Evolutionary conservation across 1,284 basidiomycete species (phyloP).

Genomic region (Ustilago nuda): DNA sequence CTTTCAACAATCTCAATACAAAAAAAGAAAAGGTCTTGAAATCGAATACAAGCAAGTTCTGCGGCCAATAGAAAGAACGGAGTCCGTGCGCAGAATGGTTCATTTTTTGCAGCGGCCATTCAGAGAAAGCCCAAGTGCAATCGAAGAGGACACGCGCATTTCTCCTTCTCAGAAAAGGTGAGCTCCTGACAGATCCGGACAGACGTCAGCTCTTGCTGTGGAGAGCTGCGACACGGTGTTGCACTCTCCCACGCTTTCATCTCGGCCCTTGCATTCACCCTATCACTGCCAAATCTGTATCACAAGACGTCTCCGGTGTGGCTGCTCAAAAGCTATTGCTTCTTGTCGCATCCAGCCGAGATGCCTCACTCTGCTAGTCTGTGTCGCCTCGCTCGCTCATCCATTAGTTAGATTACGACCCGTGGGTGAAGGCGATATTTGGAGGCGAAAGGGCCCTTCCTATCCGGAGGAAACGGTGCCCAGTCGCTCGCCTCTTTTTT

Average conservation of each 20-base stretch:
- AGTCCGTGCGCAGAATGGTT: constrained; percentile 23
- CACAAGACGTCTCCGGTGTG: neutral
- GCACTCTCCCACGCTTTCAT: neutral
- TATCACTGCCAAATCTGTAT: neutral
- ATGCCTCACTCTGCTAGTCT: neutral
- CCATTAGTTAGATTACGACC: neutral
- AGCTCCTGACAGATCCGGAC: constrained; percentile 18
- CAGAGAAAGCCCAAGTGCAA: constrained; percentile 1
- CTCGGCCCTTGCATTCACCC: neutral
- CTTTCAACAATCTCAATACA: neutral
- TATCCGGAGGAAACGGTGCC: no score
- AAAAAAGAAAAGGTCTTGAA: neutral
- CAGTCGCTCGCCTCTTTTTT: neutral
- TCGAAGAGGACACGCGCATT: neutral
- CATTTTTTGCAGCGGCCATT: neutral
- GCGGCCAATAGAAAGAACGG: neutral
- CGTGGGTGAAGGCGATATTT: constrained; percentile 11
- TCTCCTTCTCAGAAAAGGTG: neutral
- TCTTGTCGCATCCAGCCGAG: neutral
- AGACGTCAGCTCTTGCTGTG: constrained; percentile 9
- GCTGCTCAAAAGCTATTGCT: neutral
- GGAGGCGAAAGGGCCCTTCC: neutral
- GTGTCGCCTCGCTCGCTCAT: neutral
- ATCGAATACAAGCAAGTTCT: neutral
- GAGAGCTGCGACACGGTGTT: neutral